A percentile compares a stretch with the other conserved stretches of the same genome.
Evolutionary conservation across 768 basidiomycete species (phyloP).

Genomic region (Suillus placidus): DNA sequence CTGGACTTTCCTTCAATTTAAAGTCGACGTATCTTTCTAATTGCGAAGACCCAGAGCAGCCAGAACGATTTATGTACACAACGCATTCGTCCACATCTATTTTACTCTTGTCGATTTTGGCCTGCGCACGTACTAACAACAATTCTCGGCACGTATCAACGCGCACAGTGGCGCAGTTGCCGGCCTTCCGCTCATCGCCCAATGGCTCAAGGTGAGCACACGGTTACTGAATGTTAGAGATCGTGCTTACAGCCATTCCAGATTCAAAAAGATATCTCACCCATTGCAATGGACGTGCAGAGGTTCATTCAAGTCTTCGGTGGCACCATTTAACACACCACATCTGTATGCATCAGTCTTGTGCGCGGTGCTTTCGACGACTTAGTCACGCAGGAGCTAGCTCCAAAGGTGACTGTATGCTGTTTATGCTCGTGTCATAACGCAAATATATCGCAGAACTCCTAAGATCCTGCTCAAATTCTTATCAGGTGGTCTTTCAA

Average conservation of each 20-base stretch:
- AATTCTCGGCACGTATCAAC: background rate
- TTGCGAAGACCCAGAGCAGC: too few species aligned
- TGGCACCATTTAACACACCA: too few species aligned
- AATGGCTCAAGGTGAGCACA: background rate
- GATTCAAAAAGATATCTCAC: too few species aligned
- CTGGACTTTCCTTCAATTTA: too few species aligned
- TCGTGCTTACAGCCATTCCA: too few species aligned
- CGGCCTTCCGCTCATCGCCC: background rate
- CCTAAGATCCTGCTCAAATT: slow-evolving; percentile 67
- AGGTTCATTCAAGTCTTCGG: too few species aligned
- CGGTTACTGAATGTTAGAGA: too few species aligned
- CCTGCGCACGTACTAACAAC: background rate
- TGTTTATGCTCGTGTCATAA: background rate
- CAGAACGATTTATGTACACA: too few species aligned
- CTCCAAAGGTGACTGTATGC: background rate
- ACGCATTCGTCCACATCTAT: background rate
- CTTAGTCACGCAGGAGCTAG: background rate
- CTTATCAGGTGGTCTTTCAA: slow-evolving; percentile 78
- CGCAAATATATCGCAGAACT: slow-evolving; percentile 39
- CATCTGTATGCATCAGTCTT: background rate
- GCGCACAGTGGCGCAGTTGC: too few species aligned
- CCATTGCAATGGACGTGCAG: too few species aligned
- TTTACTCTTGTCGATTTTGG: background rate
- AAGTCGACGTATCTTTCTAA: too few species aligned
- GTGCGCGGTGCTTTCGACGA: background rate